phyloP scores from a whole-genome alignment of 352 stramenopile species.

The Pythium sukuiense region DNA sequence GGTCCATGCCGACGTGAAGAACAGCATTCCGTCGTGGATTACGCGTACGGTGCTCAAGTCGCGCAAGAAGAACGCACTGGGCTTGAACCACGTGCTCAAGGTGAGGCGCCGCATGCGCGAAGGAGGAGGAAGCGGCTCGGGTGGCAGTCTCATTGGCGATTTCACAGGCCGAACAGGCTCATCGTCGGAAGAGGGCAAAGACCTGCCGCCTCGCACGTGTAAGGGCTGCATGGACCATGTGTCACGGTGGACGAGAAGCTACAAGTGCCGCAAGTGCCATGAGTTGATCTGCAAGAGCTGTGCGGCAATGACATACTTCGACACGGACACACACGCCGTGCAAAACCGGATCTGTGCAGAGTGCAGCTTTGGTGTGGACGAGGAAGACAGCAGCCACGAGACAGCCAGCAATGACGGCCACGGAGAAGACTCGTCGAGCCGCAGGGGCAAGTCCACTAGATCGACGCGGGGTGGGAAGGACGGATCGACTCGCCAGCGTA shows the following conservation, averaged over 20 bases:
- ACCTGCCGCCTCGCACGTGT: constrained; percentile 32
- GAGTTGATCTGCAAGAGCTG: constrained; percentile 66
- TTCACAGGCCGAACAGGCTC: constrained; percentile 14
- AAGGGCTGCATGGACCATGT: constrained; percentile 53
- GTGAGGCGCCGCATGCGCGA: constrained; percentile 45
- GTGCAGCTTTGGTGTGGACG: constrained; percentile 27
- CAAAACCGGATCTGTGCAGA: constrained; percentile 62
- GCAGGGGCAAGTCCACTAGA: neutral
- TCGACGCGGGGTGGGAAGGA: neutral
- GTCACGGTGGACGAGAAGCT: constrained; percentile 64
- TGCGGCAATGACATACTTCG: constrained; percentile 50
- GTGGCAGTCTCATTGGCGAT: constrained; percentile 17
- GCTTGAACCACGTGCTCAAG: constrained; percentile 68
- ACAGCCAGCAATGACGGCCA: constrained; percentile 2
- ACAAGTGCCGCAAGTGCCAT: constrained; percentile 62
- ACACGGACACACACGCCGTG: constrained; percentile 32
- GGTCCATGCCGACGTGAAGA: constrained; percentile 50
- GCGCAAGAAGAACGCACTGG: constrained; percentile 47
- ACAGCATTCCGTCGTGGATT: constrained; percentile 41
- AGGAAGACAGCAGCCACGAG: neutral
- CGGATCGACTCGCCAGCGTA: constrained; percentile 6
- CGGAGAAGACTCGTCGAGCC: neutral
- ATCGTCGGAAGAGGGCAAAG: constrained; percentile 21
- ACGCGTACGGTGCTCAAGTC: constrained; percentile 43
- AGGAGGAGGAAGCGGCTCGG: constrained; percentile 17